Conservation (phyloP, 1,284 basidiomycete genomes). For the Boletus sp. region DNA sequence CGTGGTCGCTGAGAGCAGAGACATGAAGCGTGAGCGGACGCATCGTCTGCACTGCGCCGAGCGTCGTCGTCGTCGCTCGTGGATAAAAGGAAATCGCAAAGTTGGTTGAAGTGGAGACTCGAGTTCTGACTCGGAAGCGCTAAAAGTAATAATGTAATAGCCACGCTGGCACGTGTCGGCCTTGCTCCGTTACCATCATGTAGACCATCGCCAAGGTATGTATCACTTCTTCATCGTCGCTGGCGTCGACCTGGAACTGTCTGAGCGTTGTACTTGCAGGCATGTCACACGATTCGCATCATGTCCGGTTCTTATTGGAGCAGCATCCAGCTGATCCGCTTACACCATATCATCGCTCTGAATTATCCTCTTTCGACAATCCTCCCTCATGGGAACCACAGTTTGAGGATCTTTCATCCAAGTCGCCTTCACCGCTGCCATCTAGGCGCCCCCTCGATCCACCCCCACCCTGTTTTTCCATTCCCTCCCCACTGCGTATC, state of each 20-base stretch:
- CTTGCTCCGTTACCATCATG: slow-evolving; percentile 3
- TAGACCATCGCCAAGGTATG: neutral
- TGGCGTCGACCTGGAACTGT: neutral
- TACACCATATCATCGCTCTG: neutral
- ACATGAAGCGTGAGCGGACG: slow-evolving; percentile 63
- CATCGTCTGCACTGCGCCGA: slow-evolving; percentile 27
- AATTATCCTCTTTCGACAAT: neutral
- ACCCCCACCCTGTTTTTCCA: slow-evolving; percentile 33
- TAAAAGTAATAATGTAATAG: neutral
- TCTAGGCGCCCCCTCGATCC: slow-evolving; percentile 29
- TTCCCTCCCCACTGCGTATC: slow-evolving; percentile 26
- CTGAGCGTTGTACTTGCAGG: slow-evolving; percentile 3
- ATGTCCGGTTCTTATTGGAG: slow-evolving; percentile 4
- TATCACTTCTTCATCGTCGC: neutral
- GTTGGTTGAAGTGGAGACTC: neutral
- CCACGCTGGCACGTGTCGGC: slow-evolving; percentile 16
- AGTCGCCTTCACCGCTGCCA: neutral
- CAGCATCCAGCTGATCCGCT: neutral
- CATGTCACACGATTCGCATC: slow-evolving; percentile 13
- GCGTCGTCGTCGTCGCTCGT: slow-evolving; percentile 3
- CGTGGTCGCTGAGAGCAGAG: slow-evolving; percentile 68
- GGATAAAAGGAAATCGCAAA: neutral
- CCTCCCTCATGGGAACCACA: slow-evolving; percentile 30
- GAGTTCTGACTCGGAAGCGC: too few species aligned
- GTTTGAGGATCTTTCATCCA: slow-evolving; percentile 24